These are phyloP conservation scores for Hypocrella siamensis DNA, from an alignment of 2,329 filamentous ascomycete species.

Conservation along the genomic window DNA sequence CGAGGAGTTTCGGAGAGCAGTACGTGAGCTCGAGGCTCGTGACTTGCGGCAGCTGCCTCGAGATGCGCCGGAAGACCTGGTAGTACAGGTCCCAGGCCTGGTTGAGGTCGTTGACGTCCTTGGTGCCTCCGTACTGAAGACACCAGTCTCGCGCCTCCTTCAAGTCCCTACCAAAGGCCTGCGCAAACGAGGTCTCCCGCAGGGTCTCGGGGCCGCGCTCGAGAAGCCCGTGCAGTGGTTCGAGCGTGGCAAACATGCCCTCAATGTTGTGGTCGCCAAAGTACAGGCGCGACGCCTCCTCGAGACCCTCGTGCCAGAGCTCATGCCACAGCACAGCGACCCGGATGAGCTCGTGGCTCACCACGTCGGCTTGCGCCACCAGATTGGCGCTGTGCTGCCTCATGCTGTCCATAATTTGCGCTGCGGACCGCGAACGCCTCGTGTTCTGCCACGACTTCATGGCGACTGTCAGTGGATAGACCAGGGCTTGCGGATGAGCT, in stretches of 20 bases:
- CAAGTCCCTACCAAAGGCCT: conserved; percentile 90
- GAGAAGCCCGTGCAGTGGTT: conserved; percentile 80
- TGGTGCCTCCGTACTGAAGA: conserved; percentile 74
- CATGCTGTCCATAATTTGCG: conserved; percentile 96
- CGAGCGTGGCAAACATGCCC: conserved; percentile 86
- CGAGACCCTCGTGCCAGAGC: conserved; percentile 93
- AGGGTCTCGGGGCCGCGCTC: conserved; percentile 86
- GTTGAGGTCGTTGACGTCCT: conserved; percentile 86
- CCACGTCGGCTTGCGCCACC: conserved; percentile 86
- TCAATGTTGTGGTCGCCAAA: conserved; percentile 97
- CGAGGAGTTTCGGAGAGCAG: conserved; percentile 84
- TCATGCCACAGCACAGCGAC: conserved; percentile 98
- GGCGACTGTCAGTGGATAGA: conserved; percentile 92
- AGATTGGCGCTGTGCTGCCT: conserved; percentile 82
- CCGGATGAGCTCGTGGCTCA: conserved; percentile 91
- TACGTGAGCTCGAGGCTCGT: conserved; percentile 90
- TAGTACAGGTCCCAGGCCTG: conserved; percentile 99
- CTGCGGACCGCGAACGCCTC: conserved; percentile 72
- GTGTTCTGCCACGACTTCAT: conserved; percentile 85
- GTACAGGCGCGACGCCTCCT: conserved; percentile 91
- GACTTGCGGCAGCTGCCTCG: conserved; percentile 80
- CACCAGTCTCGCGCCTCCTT: conserved; percentile 95
- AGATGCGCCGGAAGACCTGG: conserved; percentile 92
- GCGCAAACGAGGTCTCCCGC: conserved; percentile 90
- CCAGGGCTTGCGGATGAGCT: conserved; percentile 85